Base-by-base conservation (phyloP, 768 basidiomycete species). In the Phlegmacium glaucopus region DNA sequence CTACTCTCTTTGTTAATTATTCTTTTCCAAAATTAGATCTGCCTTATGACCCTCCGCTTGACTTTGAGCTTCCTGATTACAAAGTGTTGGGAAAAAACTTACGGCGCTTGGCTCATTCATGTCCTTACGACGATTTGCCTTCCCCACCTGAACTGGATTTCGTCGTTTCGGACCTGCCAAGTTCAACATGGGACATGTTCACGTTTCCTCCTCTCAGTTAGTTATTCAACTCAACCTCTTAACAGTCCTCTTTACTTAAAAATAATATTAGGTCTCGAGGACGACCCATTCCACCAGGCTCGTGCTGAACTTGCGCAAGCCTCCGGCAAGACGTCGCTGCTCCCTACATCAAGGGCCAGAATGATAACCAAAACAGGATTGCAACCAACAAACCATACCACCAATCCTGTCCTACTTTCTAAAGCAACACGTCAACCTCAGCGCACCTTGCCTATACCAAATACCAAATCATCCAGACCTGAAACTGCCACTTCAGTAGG, bases 1-100 rank as follows among this genome's bases (percentile, higher is more conserved):
- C 34, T 35, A n/a, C 28, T 27, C n/a, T 10, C 15, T 22, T 3
- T 26, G 29, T 39, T 12, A 37, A 18, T 7, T 4, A 4, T 9
- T 2, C 30, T n/a, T 7, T 10, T 22, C 22, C 22, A 22, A n/a
- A n/a, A 34, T 5, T 43, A 77, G 77, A 77, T 45, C 54, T 73
- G 4, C 64, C 69, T 1, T 76, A 72, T 39, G 60, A 67, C 18
- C 74, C 75, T 1, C 72, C 71, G 1, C 64, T 77, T 44, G 72
- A 75, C 35, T 74, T 76, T 47, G 66, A 68, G 1, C 50, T 78
- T 15, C 76, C 76, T 0, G 56, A 76, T 49, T 78, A 75, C 51
- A 68, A 60, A 38, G 57, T 64, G 28, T 61, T 77, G 0, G 77
- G 76, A 6, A 62, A 63, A 44, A 54, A 54, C 11, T 56, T 76